Conservation (phyloP, 2,329 filamentous ascomycete genomes). For the Neonectria sp. region DNA sequence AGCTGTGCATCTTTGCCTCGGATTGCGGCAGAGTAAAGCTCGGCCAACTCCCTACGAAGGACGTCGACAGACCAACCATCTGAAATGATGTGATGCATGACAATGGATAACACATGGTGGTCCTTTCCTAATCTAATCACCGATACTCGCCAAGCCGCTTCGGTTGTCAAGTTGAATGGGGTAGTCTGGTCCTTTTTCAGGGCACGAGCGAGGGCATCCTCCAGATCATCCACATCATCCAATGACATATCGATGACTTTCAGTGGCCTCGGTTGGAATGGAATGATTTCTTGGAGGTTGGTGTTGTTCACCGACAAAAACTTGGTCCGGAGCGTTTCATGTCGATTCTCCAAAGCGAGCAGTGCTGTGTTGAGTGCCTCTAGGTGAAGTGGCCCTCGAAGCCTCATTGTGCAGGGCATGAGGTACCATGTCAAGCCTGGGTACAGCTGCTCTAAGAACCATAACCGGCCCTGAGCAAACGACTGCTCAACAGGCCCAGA, state of each 20-base stretch:
- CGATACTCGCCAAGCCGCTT: slow-evolving; percentile 41
- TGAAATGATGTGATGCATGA: slow-evolving; percentile 50
- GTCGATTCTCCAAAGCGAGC: slow-evolving; percentile 23
- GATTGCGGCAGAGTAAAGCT: slow-evolving; percentile 21
- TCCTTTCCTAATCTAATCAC: slow-evolving; percentile 30
- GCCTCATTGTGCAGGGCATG: slow-evolving; percentile 22
- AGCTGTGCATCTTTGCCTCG: slow-evolving; percentile 28
- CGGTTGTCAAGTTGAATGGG: slow-evolving; percentile 42
- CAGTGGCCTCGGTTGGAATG: neutral
- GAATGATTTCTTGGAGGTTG: slow-evolving; percentile 1
- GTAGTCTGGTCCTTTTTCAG: slow-evolving; percentile 36
- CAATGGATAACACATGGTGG: slow-evolving; percentile 44
- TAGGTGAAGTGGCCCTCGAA: slow-evolving; percentile 23
- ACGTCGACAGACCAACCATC: slow-evolving; percentile 47
- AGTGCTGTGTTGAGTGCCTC: slow-evolving; percentile 21
- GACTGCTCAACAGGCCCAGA: slow-evolving; percentile 34
- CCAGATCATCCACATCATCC: neutral
- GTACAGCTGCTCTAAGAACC: slow-evolving; percentile 34
- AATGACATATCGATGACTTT: neutral
- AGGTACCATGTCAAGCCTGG: slow-evolving; percentile 24
- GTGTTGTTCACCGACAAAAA: slow-evolving; percentile 5
- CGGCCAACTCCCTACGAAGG: slow-evolving; percentile 23
- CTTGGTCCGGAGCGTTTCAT: slow-evolving; percentile 20
- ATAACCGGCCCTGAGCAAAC: slow-evolving; percentile 32
- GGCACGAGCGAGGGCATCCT: neutral